A percentile compares a stretch with the other conserved stretches of the same genome.
phyloP scores from a whole-genome alignment of 345 rosid species.

The Brassica carinata region DNA sequence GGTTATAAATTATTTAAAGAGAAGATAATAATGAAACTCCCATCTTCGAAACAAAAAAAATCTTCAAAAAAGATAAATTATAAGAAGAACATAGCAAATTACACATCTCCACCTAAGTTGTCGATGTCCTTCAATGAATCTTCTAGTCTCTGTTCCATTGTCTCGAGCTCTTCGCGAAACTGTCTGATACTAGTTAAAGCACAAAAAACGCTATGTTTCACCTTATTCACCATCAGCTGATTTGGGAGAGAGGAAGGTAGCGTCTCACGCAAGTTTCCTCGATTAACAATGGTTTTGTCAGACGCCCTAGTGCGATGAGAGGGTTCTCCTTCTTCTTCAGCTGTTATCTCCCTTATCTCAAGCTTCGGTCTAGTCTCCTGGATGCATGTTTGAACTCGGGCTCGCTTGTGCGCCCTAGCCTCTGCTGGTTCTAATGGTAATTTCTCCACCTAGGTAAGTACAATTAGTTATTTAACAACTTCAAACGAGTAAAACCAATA shows the following conservation, averaged over 20 bases:
- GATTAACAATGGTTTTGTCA: not conserved
- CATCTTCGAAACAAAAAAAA: no score
- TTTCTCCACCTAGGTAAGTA: conserved; percentile 4
- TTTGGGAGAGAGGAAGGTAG: not conserved
- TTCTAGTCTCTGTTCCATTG: conserved; percentile 2
- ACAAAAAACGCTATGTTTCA: not conserved
- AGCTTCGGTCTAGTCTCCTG: not conserved
- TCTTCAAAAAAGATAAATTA: no score
- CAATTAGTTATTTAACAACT: not conserved
- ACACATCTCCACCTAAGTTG: not conserved
- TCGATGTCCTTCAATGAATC: conserved; percentile 7
- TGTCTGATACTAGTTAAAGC: conserved; percentile 3
- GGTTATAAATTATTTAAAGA: no score
- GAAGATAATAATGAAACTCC: no score
- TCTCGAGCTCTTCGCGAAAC: not conserved
- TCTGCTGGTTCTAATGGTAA: not conserved
- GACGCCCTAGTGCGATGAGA: not conserved
- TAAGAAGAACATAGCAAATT: not conserved
- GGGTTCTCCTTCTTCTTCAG: not conserved
- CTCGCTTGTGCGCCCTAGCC: not conserved
- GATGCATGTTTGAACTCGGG: not conserved
- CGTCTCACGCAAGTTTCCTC: not conserved
- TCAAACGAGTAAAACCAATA: not conserved
- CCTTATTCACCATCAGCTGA: conserved; percentile 1
- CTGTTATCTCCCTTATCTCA: not conserved